A percentile compares a stretch with the other conserved stretches of the same genome.
Evolutionary conservation across 1,284 basidiomycete species (phyloP).

Genomic region (Moesziomyces sp.): DNA sequence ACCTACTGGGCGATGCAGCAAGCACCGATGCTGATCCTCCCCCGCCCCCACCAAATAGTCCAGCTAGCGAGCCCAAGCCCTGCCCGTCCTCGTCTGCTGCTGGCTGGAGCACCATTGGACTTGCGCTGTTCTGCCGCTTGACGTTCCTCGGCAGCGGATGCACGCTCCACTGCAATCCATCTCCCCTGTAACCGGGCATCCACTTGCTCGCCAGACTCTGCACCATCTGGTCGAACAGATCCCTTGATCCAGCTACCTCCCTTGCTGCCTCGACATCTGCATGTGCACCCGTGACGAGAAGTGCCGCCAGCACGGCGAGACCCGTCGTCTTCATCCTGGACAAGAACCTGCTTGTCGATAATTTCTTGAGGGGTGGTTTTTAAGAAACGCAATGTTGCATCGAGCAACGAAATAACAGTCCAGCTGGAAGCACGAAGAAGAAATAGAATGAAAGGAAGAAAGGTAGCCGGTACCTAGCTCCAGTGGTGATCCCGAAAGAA

Average conservation of each 20-base stretch:
- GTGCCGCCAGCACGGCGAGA: not conserved
- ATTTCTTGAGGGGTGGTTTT: not conserved
- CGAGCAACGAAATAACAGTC: conserved; percentile 7
- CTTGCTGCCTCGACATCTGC: not conserved
- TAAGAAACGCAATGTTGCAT: conserved; percentile 1
- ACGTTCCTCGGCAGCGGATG: conserved; percentile 21
- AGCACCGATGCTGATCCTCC: conserved; percentile 11
- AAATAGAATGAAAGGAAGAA: too few relatives aligned
- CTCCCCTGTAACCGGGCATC: conserved; percentile 2
- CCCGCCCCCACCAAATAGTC: not conserved
- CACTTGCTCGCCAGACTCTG: conserved; percentile 17
- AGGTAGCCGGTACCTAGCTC: too few relatives aligned
- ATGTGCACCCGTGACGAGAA: too few relatives aligned
- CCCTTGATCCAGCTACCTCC: conserved; percentile 5
- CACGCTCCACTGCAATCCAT: conserved; percentile 18
- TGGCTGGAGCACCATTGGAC: not conserved
- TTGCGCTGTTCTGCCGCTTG: conserved; percentile 17
- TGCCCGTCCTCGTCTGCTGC: not conserved
- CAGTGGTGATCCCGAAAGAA: too few relatives aligned
- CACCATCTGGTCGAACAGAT: conserved; percentile 35
- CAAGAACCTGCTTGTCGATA: conserved; percentile 9
- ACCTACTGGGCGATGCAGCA: conserved; percentile 2
- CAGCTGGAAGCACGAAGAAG: conserved; percentile 7
- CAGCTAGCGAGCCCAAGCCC: not conserved
- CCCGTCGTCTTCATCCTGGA: not conserved